Evolutionary conservation across 169 alveolate genomes (phyloP).

Genomic region (Plasmodium gaboni): DNA sequence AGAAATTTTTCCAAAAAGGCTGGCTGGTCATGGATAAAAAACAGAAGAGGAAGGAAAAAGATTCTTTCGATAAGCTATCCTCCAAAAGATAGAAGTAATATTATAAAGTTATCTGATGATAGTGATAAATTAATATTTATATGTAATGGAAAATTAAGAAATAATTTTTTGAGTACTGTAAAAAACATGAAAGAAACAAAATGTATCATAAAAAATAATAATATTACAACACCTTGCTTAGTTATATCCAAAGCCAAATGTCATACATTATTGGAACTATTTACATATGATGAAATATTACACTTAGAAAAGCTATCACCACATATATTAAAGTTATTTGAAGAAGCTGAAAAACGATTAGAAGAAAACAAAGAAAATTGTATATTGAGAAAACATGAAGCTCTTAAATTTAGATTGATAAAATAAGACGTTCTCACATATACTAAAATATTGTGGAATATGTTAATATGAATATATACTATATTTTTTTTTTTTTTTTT

Average conservation of each 20-base stretch:
- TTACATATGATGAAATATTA: conserved; percentile 75
- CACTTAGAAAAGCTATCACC: conserved; percentile 65
- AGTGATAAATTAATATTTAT: conserved; percentile 76
- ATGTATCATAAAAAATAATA: conserved; percentile 69
- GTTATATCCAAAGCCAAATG: conserved; percentile 76
- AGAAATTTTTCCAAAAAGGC: conserved; percentile 75
- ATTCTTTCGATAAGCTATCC: conserved; percentile 67
- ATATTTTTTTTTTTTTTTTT: too few relatives aligned
- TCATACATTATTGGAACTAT: conserved; percentile 66
- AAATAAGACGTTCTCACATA: conserved; percentile 9
- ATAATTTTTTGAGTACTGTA: conserved; percentile 51
- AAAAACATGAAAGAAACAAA: conserved; percentile 73
- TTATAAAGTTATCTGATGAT: conserved; percentile 61
- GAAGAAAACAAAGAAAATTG: conserved; percentile 34
- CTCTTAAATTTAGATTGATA: conserved; percentile 58
- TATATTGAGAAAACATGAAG: conserved; percentile 58
- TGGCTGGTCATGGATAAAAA: conserved; percentile 77
- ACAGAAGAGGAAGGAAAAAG: conserved; percentile 76
- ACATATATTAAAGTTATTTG: conserved; percentile 50
- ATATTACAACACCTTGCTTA: conserved; percentile 56
- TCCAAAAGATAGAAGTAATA: conserved; percentile 75
- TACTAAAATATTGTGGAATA: too few relatives aligned
- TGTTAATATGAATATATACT: too few relatives aligned
- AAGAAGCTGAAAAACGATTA: conserved; percentile 52
- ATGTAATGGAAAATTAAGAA: conserved; percentile 71